A percentile compares a stretch with the other conserved stretches of the same genome.
phyloP scores from a whole-genome alignment of 805 yeast species.

The Starmera dryadoides region DNA sequence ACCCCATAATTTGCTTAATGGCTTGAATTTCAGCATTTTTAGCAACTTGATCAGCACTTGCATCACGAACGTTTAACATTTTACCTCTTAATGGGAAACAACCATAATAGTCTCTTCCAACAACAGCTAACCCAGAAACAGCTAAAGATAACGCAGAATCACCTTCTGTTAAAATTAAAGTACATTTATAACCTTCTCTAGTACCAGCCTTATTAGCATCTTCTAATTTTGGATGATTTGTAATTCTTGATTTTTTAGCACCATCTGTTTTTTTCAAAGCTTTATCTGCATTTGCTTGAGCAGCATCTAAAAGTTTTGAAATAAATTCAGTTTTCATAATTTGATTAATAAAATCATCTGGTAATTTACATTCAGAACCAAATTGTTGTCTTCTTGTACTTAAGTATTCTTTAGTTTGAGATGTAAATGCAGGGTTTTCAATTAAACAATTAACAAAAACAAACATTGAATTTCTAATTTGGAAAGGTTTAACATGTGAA shows the following conservation, averaged over 20 bases:
- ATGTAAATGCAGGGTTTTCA: slow-evolving; percentile 95
- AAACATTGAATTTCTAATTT: slow-evolving; percentile 85
- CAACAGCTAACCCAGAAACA: slow-evolving; percentile 87
- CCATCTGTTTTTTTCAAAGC: slow-evolving; percentile 90
- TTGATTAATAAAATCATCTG: slow-evolving; percentile 69
- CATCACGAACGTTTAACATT: slow-evolving; percentile 91
- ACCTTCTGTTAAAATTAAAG: slow-evolving; percentile 92
- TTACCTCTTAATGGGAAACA: slow-evolving; percentile 96
- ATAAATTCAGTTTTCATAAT: slow-evolving; percentile 66
- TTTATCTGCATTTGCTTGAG: slow-evolving; percentile 82
- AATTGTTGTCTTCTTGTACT: slow-evolving; percentile 85
- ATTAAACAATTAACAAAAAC: slow-evolving; percentile 85
- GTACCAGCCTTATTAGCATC: slow-evolving; percentile 98
- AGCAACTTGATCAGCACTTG: slow-evolving; percentile 89
- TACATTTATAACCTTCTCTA: slow-evolving; percentile 83
- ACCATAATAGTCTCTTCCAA: slow-evolving; percentile 92
- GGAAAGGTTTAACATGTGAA: slow-evolving; percentile 77
- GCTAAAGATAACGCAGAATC: slow-evolving; percentile 93
- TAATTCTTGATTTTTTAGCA: slow-evolving; percentile 70
- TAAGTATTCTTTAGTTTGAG: slow-evolving; percentile 94
- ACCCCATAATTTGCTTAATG: slow-evolving; percentile 88
- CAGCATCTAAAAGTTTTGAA: slow-evolving; percentile 68
- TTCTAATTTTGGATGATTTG: slow-evolving; percentile 82
- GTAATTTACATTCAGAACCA: slow-evolving; percentile 76
- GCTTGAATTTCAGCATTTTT: slow-evolving; percentile 95